Evolutionary conservation across 306 rosid species (phyloP), one percentile per base, ranked within the genome.

Genomic region (Sesbania bispinosa): DNA sequence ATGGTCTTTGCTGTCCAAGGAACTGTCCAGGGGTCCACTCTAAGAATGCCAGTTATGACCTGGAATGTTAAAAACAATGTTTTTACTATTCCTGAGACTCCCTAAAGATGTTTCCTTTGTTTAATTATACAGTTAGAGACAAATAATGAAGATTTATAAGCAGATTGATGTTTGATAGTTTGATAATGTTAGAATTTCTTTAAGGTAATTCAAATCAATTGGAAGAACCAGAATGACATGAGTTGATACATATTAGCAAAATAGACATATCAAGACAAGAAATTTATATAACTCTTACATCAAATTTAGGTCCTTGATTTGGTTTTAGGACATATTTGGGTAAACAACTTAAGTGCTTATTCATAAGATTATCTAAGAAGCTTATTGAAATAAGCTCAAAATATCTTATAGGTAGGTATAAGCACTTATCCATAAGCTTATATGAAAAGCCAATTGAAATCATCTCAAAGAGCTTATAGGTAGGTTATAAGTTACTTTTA

Each of bases 1-100:
- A 82, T 84, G 43, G 87, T 84, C 77, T 75, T 80, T 45, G 78
- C 85, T 15, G 82, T 82, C 87, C 92, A 84, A 29, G 92, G 87
- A 42, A 87, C 88, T 2, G 78, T 72, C 88, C 92, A 84, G 35
- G 89, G 84, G 36, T 82, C 60, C 59, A 55, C 80, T 51, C 36
- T 46, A 74, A 36, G 74, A 75, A 82, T 26, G 15, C 62, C 32
- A 68, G 66, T 62, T 62, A 41, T 50, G 54, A 77, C 80, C 85
- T 80, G 77, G 24, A 77, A 82, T 61, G 48, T 72, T 15, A 58
- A 62, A 77, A 52, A 66, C 51, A 72, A 48, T 21, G 46, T 20
- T 11, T 26, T 65, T 48, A 71, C 7, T 41, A 69, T 36, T 69
- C 59, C 19, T 0, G 5, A 41, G 60, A 52, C 55, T 65, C 53